A percentile compares a stretch with the other conserved stretches of the same genome.
phyloP scores from a whole-genome alignment of 2,329 filamentous ascomycete species.

The Cercospora brassicicola region DNA sequence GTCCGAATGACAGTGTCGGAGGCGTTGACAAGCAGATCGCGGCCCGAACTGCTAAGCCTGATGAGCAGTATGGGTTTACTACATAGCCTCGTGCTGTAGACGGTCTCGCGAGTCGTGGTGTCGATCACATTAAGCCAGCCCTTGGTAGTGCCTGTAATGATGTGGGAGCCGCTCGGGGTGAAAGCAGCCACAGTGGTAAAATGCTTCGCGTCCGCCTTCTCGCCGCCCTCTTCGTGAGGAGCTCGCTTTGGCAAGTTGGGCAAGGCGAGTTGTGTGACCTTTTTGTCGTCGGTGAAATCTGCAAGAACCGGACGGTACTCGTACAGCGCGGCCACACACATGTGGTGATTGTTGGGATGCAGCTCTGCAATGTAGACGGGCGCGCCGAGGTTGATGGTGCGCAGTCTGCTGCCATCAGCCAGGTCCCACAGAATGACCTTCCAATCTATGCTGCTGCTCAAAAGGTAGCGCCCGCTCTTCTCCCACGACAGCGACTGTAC shows the following conservation, averaged over 20 bases:
- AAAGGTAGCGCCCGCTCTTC: conserved; percentile 80
- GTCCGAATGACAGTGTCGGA: conserved; percentile 94
- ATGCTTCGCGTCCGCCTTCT: conserved; percentile 93
- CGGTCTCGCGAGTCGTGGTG: conserved; percentile 73
- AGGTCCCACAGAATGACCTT: conserved; percentile 96
- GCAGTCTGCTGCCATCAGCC: conserved; percentile 67
- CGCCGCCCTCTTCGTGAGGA: conserved; percentile 67
- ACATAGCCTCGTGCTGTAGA: conserved; percentile 87
- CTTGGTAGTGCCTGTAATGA: conserved; percentile 90
- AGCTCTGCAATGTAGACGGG: conserved; percentile 95
- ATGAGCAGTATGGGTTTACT: conserved; percentile 85
- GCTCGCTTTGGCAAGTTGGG: conserved; percentile 79
- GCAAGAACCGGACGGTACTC: conserved; percentile 90
- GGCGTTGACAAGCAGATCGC: conserved; percentile 86
- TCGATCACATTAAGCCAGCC: conserved; percentile 96
- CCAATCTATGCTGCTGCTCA: conserved; percentile 94
- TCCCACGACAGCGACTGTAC: conserved; percentile 97
- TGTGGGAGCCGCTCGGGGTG: conserved; percentile 79
- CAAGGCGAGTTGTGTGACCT: conserved; percentile 69
- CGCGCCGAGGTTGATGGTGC: conserved; percentile 86
- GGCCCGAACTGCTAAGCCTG: conserved; percentile 78
- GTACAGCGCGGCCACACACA: conserved; percentile 88
- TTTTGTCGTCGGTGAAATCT: conserved; percentile 53
- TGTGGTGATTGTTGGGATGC: conserved; percentile 80
- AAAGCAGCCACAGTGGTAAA: conserved; percentile 92